Evolutionary conservation across 129 eudicot genomes (phyloP).

Genomic region (Saussurea involucrata): DNA sequence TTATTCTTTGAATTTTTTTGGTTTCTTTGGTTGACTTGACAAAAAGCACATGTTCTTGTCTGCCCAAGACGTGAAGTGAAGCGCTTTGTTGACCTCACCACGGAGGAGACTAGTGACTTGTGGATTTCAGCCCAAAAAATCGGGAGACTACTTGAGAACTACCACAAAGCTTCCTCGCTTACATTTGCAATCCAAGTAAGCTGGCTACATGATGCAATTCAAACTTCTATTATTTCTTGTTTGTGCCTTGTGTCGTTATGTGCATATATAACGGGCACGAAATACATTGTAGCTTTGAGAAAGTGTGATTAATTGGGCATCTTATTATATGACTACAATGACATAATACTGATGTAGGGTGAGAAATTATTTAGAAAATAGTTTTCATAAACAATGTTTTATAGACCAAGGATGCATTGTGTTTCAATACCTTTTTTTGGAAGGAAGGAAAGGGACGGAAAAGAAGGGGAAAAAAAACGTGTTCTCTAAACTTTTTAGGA

Average conservation of each 20-base stretch:
- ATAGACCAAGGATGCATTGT: too few relatives aligned
- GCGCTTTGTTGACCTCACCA: conserved; percentile 79
- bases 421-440: too few relatives aligned
- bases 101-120: conserved; percentile 73
- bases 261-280: too few relatives aligned
- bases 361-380: neutral
- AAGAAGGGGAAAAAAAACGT: too few relatives aligned
- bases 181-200: conserved; percentile 89
- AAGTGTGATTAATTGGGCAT: conserved; percentile 10
- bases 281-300: neutral
- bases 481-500: too few relatives aligned
- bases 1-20: neutral
- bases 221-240: neutral
- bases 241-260: neutral
- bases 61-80: conserved; percentile 95
- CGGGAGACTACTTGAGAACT: conserved; percentile 68
- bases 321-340: neutral
- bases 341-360: neutral
- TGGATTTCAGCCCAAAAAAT: conserved; percentile 87
- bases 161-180: conserved; percentile 90
- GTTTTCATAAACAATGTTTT: too few relatives aligned
- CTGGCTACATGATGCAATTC: neutral
- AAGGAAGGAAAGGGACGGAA: too few relatives aligned
- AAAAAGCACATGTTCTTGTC: conserved; percentile 72
- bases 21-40: conserved; percentile 62